These are phyloP conservation scores for Martiniozyma asiatica DNA, from an alignment of 1,139 yeast species.

Conservation along the genomic window DNA sequence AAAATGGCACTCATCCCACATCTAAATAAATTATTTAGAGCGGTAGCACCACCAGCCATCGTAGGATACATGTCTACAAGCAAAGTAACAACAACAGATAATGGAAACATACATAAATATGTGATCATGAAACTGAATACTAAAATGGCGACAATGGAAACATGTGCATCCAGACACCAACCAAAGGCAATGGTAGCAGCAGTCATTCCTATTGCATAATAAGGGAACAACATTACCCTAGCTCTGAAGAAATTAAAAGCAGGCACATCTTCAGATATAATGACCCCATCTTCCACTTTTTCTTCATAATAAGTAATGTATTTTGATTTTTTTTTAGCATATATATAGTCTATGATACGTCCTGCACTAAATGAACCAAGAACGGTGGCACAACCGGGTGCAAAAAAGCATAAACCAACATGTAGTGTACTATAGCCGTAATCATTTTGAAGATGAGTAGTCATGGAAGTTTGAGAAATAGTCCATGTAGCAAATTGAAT, in stretches of 20 bases:
- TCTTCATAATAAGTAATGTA: slow-evolving; percentile 18
- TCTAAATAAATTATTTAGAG: slow-evolving; percentile 47
- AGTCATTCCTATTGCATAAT: slow-evolving; percentile 28
- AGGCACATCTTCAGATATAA: slow-evolving; percentile 15
- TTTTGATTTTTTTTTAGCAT: slow-evolving; percentile 21
- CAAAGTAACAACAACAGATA: slow-evolving; percentile 41
- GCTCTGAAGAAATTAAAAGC: slow-evolving; percentile 36
- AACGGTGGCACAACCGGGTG: slow-evolving; percentile 51
- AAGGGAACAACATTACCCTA: slow-evolving; percentile 28
- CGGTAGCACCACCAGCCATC: slow-evolving; percentile 49
- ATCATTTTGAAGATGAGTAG: slow-evolving; percentile 36
- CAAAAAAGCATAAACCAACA: slow-evolving; percentile 53
- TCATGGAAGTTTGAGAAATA: slow-evolving; percentile 52
- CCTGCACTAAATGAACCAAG: slow-evolving; percentile 40
- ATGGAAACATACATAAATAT: slow-evolving; percentile 36
- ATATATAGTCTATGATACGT: slow-evolving; percentile 32
- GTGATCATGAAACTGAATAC: slow-evolving; percentile 44
- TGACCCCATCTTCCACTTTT: not conserved
- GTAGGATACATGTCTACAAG: slow-evolving; percentile 51
- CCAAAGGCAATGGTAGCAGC: slow-evolving; percentile 44
- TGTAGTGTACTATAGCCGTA: slow-evolving; percentile 41
- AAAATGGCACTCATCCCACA: slow-evolving; percentile 52
- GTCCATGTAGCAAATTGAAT: slow-evolving; percentile 59
- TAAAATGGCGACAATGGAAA: slow-evolving; percentile 42
- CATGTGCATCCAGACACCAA: slow-evolving; percentile 48